Evolutionary conservation across 2,329 filamentous ascomycete species (phyloP), one percentile per base, ranked within the genome.

Genomic region (Seiridium cupressi): DNA sequence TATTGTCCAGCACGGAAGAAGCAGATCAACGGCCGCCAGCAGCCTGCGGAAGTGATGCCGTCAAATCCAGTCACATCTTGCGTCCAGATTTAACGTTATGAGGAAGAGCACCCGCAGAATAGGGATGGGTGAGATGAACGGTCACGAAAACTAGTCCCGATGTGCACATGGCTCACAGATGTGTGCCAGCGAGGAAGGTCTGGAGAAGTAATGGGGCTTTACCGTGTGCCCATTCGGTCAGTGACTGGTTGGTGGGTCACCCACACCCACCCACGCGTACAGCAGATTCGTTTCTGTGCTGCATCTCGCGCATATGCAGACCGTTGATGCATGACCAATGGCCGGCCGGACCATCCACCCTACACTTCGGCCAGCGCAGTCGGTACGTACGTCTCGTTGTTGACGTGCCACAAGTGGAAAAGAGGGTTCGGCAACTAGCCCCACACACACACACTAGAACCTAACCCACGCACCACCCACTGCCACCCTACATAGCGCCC

Each of bases 261-360:
- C 32, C 49, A 51, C n/a, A 51, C 36, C 8, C 51, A 55, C 36
- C 34, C 51, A 42, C 7, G n/a, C 7, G 36, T 44, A 42, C 36
- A 40, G 35, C 11, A 40, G 13, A 55, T 55, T 55, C 40, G 35
- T 55, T 58, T 58, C 46, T 58, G 55, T 58, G 36, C 68, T 70
- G 68, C 70, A 71, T 70, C 70, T 70, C 72, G 64, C 70, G 69
- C 71, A 72, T 73, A 69, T 70, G 68, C 68, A 71, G 64, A 64
- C 65, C 65, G 69, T 67, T 69, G 66, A 64, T 66, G 64, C 64
- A 63, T 59, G 42, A 64, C 42, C 9, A 26, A 18, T 18, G 18
- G 7, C 42, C 11, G n/a, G 34, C 11, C 18, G 49, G 36, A 35
- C 31, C 49, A 51, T 51, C 11, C 8, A 9, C 5, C 49, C 32